phyloP scores from a whole-genome alignment of 2,329 filamentous ascomycete genomes.

The Calonectria hongkongensis region DNA sequence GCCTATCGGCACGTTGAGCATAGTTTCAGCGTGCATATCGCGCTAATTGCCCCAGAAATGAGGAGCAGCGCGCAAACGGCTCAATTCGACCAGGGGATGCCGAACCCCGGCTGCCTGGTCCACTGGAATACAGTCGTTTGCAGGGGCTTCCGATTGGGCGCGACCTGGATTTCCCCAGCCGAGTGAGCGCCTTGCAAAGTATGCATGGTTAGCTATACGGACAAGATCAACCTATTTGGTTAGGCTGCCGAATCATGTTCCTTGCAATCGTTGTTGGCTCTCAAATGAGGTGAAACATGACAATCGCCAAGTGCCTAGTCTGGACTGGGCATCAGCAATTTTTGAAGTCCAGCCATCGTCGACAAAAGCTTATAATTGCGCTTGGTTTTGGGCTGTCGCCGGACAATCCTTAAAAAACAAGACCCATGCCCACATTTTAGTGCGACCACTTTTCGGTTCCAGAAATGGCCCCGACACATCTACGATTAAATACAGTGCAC shows the following conservation, averaged over 20 bases:
- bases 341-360: no score
- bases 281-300: no score
- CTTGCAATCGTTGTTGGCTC: no score
- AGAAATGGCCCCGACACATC: no score
- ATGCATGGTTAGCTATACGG: neutral
- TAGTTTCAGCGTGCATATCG: slow-evolving; percentile 6
- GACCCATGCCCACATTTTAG: no score
- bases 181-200: neutral
- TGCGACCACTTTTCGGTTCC: no score
- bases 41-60: slow-evolving; percentile 22
- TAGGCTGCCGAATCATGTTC: neutral
- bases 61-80: slow-evolving; percentile 9
- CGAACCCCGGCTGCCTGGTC: neutral
- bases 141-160: neutral
- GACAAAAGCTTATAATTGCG: no score
- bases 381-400: no score
- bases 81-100: neutral
- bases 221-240: neutral
- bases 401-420: no score
- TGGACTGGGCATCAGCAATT: no score
- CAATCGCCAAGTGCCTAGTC: no score
- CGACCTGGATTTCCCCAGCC: neutral
- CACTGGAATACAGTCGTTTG: neutral
- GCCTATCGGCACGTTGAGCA: neutral
- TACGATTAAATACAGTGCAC: no score